A percentile compares a stretch with the other conserved stretches of the same genome.
phyloP scores from a whole-genome alignment of 441 rosid genomes.

The Dalechampia spathulata region DNA sequence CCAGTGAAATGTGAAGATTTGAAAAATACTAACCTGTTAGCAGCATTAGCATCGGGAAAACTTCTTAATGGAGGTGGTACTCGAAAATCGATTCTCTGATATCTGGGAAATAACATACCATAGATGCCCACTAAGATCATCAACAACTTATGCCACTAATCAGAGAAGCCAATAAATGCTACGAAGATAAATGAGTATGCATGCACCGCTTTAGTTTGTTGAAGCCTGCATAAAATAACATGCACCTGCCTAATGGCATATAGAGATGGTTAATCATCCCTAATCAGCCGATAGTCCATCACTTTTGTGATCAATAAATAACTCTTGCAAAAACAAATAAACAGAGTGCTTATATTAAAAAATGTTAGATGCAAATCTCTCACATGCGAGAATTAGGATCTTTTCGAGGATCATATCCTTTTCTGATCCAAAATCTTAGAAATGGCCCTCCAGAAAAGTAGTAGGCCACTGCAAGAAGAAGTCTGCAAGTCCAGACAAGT shows the following conservation, averaged over 20 bases:
- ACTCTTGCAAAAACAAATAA: neutral
- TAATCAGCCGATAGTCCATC: neutral
- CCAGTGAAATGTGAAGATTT: neutral
- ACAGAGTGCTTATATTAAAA: no score
- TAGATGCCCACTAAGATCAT: slow-evolving; percentile 9
- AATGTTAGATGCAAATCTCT: slow-evolving; percentile 21
- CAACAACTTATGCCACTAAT: neutral
- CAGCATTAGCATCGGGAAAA: slow-evolving; percentile 44
- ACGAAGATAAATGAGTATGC: neutral
- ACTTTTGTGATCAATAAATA: neutral
- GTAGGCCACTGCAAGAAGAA: slow-evolving; percentile 79
- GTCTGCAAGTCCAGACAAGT: slow-evolving; percentile 43
- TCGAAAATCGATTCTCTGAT: slow-evolving; percentile 93
- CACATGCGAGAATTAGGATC: slow-evolving; percentile 95
- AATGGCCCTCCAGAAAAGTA: slow-evolving; percentile 91
- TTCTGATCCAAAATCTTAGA: slow-evolving; percentile 88
- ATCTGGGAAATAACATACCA: slow-evolving; percentile 43
- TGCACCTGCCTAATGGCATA: neutral
- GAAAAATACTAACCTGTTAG: slow-evolving; percentile 45
- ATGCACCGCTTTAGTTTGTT: neutral
- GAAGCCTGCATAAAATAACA: neutral
- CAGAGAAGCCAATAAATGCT: neutral
- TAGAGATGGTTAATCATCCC: neutral
- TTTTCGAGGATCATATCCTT: slow-evolving; percentile 96
- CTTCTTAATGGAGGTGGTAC: slow-evolving; percentile 68